Base-by-base conservation (phyloP, 768 basidiomycete species). In the Dictyophora rubrovolvata region DNA sequence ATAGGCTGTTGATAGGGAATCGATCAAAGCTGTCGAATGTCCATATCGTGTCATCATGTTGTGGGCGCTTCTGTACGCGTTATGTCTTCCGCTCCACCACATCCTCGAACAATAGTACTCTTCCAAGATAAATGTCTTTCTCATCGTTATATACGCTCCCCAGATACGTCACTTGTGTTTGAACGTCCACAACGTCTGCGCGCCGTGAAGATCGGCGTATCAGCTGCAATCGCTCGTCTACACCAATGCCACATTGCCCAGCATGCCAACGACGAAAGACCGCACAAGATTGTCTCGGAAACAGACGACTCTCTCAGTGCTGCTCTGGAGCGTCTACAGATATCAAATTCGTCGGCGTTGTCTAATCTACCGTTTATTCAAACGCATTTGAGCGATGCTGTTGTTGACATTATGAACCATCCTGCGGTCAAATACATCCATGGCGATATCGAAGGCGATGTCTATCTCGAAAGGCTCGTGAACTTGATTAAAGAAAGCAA, bases 181-280 rank as follows among this genome's bases (percentile, higher is more conserved):
- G 95, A 98, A 68, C 79, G 91, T 10, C 94, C 94, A 0, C 89
- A 96, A 68, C 83, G 95, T 21, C 73, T 98, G 23, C 81, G 86
- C 53, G 93, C 93, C 0, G 82, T 97, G 53, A 83, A 85, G 63
- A 66, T 89, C 5, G 95, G 94, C 1, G 76, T 96, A 8, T 79
- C 92, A 1, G 87, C 87, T 7, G 89, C 87, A 0, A 76, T 90
- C 18, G 80, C 92, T 7, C 80, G 86, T 53, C 71, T 93, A 4
- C 86, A 89, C 64, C 75, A 74, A 53, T 33, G 23, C n/a, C 21
- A 7, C 6, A 9, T 12, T 37, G 8, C 3, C 53, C 21, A 33
- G 28, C 4, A 8, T 12, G 54, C 57, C 5, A 49, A n/a, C 20
- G 49, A 16, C 8, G 33, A 16, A 54, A 55, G 17, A 56, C n/a